Evolutionary conservation across 345 rosid species (phyloP).

Genomic region (Raphanus raphanistrum): DNA sequence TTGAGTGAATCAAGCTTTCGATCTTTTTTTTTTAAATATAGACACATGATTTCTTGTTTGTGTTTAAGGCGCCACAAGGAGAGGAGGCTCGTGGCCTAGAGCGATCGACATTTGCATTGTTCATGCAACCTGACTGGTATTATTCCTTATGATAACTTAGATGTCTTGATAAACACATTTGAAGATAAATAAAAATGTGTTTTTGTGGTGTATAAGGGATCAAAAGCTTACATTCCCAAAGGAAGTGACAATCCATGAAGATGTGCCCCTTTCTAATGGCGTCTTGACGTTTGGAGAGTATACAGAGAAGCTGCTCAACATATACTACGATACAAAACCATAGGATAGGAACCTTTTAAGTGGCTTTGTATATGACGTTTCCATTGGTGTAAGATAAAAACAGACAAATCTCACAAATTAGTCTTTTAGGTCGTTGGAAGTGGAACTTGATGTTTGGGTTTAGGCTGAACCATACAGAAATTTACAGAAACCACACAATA

Average conservation of each 20-base stretch:
- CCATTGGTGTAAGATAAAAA: slow-evolving; percentile 2
- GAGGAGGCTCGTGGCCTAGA: slow-evolving; percentile 64
- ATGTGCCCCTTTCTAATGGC: slow-evolving; percentile 51
- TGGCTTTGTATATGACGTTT: neutral
- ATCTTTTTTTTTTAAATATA: neutral
- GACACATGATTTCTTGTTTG: neutral
- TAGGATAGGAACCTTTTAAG: slow-evolving; percentile 13
- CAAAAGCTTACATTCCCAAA: slow-evolving; percentile 75
- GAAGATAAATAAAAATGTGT: neutral
- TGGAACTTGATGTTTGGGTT: neutral
- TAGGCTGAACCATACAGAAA: neutral
- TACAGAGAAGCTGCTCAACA: slow-evolving; percentile 73
- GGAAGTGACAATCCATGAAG: slow-evolving; percentile 57
- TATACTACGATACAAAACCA: slow-evolving; percentile 60
- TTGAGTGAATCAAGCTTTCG: neutral
- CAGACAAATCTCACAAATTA: slow-evolving; percentile 5
- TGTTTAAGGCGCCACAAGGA: slow-evolving; percentile 74
- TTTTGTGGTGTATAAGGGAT: slow-evolving; percentile 48
- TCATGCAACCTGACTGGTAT: slow-evolving; percentile 98
- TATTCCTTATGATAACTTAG: neutral
- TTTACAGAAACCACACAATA: neutral
- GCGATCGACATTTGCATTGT: slow-evolving; percentile 85
- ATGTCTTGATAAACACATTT: neutral
- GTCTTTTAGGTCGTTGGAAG: neutral
- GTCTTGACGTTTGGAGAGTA: slow-evolving; percentile 79